These are phyloP conservation scores for Pelargonium fulgidum DNA, from an alignment of 441 rosid genomes.

Conservation along the genomic window DNA sequence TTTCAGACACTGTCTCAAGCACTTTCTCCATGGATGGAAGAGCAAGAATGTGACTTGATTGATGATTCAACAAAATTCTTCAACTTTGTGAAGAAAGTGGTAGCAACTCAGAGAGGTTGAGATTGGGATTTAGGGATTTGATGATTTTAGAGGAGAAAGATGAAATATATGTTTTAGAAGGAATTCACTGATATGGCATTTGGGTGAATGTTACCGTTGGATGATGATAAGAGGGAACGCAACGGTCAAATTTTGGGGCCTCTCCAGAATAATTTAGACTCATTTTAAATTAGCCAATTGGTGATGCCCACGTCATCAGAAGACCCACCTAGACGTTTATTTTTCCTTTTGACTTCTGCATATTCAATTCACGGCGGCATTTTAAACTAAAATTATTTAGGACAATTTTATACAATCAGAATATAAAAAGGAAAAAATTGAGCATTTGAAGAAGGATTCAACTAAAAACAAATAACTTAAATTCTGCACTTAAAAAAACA, in stretches of 20 bases:
- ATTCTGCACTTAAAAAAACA: too few species aligned
- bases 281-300: background rate
- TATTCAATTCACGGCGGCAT: too few species aligned
- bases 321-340: background rate
- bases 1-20: conserved; percentile 26
- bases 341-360: background rate
- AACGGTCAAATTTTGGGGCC: conserved; percentile 36
- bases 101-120: conserved; percentile 17
- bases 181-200: background rate
- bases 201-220: conserved; percentile 15
- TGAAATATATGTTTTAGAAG: conserved; percentile 7
- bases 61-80: background rate
- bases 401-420: too few species aligned
- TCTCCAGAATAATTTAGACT: background rate
- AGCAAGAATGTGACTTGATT: conserved; percentile 9
- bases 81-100: conserved; percentile 3
- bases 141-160: conserved; percentile 20
- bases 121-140: background rate
- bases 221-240: background rate
- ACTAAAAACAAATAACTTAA: too few species aligned
- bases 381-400: too few species aligned
- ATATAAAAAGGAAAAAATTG: too few species aligned
- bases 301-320: background rate
- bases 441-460: too few species aligned
- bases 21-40: conserved; percentile 11